phyloP scores from a whole-genome alignment of 176 grass and related monocot species.

The Elaeis guineensis region DNA sequence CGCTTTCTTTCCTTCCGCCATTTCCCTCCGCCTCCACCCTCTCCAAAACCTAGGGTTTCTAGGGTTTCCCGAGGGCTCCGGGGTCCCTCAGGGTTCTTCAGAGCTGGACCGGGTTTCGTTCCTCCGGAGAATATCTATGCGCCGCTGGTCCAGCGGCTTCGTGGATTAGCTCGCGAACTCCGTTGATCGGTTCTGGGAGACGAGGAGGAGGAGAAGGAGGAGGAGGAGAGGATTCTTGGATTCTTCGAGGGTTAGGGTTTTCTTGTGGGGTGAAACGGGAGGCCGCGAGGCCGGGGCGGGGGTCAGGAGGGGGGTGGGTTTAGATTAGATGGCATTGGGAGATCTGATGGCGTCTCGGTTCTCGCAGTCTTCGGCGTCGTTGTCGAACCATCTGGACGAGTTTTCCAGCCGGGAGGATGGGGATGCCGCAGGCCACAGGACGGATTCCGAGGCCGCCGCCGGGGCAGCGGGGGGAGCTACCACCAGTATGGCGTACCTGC shows the following conservation, averaged over 20 bases:
- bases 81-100: neutral
- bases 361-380: conserved; percentile 28
- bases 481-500: conserved; percentile 38
- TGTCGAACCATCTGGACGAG: conserved; percentile 31
- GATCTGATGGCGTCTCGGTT: conserved; percentile 98
- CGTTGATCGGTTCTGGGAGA: neutral
- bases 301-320: conserved; percentile 15
- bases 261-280: neutral
- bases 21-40: conserved; percentile 9
- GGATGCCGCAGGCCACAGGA: neutral
- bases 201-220: conserved; percentile 22
- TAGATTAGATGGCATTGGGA: conserved; percentile 83
- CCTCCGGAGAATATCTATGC: conserved; percentile 29
- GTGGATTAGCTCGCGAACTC: conserved; percentile 8
- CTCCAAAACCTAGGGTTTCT: conserved; percentile 25
- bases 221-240: neutral
- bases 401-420: conserved; percentile 15
- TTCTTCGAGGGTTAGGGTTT: conserved; percentile 4
- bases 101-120: conserved; percentile 24
- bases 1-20: conserved; percentile 3
- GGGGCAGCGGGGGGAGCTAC: conserved; percentile 10
- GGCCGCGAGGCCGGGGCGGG: neutral
- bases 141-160: conserved; percentile 27
- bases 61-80: neutral
- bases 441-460: conserved; percentile 3